A percentile compares a stretch with the other conserved stretches of the same genome.
Evolutionary conservation across 192 early-diverging fungal species (phyloP).

Genomic region (Cetraspora pellucida): DNA sequence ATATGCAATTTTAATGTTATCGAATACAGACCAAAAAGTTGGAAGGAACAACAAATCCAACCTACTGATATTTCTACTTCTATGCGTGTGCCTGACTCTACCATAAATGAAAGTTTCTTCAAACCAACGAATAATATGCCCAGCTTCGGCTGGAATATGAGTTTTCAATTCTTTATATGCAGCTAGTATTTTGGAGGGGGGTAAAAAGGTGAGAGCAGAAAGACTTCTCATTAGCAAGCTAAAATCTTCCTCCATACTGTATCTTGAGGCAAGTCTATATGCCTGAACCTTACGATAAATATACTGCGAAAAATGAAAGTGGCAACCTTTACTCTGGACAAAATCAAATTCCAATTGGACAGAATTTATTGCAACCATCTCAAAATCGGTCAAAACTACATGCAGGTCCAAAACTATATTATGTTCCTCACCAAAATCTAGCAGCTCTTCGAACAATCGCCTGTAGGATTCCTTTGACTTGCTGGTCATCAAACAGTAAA

Average conservation of each 20-base stretch:
- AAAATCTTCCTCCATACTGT: background rate
- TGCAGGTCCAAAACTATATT: background rate
- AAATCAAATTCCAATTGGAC: background rate
- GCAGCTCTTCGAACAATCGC: background rate
- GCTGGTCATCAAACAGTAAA: background rate
- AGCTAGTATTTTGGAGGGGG: background rate
- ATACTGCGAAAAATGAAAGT: background rate
- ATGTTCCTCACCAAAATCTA: background rate
- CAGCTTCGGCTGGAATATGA: background rate
- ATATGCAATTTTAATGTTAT: too few relatives aligned
- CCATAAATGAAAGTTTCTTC: background rate
- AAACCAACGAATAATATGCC: background rate
- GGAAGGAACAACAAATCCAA: too few relatives aligned
- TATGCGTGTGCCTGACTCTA: background rate
- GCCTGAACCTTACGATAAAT: background rate
- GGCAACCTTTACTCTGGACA: background rate
- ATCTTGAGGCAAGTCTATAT: background rate
- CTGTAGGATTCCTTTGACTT: background rate
- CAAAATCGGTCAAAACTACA: background rate
- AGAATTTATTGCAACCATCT: background rate
- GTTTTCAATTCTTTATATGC: background rate
- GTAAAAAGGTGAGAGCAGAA: background rate
- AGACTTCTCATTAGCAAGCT: background rate
- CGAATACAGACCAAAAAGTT: too few relatives aligned
- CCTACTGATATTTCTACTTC: too few relatives aligned